Conservation (phyloP, 2,329 filamentous ascomycete species). For the Cercospora sp. region DNA sequence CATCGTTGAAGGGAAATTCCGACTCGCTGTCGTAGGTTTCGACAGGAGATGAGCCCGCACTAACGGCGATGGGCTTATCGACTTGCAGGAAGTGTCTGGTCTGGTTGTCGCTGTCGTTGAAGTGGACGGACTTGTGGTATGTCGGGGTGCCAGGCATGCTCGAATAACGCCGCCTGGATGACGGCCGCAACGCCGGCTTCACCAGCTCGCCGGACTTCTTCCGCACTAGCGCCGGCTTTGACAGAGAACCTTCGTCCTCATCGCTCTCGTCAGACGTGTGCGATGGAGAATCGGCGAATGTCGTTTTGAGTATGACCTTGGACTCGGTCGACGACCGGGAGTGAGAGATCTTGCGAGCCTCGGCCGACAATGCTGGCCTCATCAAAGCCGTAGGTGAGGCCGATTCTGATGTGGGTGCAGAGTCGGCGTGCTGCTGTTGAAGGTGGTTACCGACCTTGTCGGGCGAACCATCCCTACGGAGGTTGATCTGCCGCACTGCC, state of each 20-base stretch:
- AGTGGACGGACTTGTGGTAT: constrained; percentile 96
- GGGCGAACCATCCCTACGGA: constrained; percentile 62
- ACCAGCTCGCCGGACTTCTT: constrained; percentile 99
- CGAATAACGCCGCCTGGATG: constrained; percentile 78
- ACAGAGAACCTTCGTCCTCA: constrained; percentile 46
- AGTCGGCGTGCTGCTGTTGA: constrained; percentile 24
- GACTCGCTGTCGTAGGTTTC: constrained; percentile 83
- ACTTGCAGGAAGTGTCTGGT: constrained; percentile 94
- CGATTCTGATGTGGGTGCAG: constrained; percentile 40
- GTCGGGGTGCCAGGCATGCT: constrained; percentile 98
- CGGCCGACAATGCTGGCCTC: constrained; percentile 49
- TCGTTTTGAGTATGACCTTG: constrained; percentile 50
- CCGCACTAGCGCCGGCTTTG: constrained; percentile 86
- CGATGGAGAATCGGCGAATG: constrained; percentile 46
- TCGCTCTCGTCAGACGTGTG: constrained; percentile 54
- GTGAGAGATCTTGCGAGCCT: constrained; percentile 62
- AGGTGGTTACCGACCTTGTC: constrained; percentile 37
- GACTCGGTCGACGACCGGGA: constrained; percentile 62
- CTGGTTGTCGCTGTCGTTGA: constrained; percentile 93
- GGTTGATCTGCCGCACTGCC: constrained; percentile 77
- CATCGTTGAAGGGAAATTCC: constrained; percentile 80
- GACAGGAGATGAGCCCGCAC: constrained; percentile 86
- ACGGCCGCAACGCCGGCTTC: constrained; percentile 79
- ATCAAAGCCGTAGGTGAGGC: constrained; percentile 36
- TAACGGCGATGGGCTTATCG: constrained; percentile 92